Evolutionary conservation across 2,329 filamentous ascomycete species (phyloP), one percentile per base, ranked within the genome.

Genomic region (Cordyceps cateniannulata): DNA sequence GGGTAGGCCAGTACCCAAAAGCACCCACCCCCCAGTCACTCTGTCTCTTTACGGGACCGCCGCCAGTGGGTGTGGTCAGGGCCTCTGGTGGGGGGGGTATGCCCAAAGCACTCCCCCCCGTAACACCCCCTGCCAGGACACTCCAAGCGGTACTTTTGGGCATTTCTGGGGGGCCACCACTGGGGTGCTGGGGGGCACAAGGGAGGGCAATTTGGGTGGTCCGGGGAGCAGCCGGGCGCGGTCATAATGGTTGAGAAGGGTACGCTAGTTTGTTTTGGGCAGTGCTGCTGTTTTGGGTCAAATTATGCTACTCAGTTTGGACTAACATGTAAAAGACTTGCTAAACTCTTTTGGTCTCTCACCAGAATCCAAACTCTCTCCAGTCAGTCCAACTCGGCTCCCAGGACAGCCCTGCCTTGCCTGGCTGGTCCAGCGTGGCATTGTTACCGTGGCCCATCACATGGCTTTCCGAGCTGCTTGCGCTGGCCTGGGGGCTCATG

Each of bases 361-460:
- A 24, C 35, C 47, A 51, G 47, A 44, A 5, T 32, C 45, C 5
- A 27, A 42, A 16, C 29, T 24, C 6, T 48, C 38, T 12, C 2
- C 2, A 3, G 38, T 16, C 14, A 40, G 38, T 40, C 18, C 38
- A 18, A 42, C 38, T 42, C 38, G 38, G 38, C 38, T 56, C 54
- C 44, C 54, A 57, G 54, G 14, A 42, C 54, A 25, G 54, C 61
- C 55, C 59, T 61, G 61, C 49, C 20, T 60, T 63, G 50, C 49
- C 29, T 38, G 49, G 14, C 57, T 62, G 38, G 63, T 57, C 63
- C 64, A 65, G 59, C 49, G 51, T 52, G 42, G 49, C 40, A 40
- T 60, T 60, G 59, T 60, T 64, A 60, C 62, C 35, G 58, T 60
- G 40, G 40, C 61, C 63, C 42, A 58, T 58, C 54, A 58, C 54